Conservation (phyloP, 768 basidiomycete species). For the Leucocoprinus birnbaumii region DNA sequence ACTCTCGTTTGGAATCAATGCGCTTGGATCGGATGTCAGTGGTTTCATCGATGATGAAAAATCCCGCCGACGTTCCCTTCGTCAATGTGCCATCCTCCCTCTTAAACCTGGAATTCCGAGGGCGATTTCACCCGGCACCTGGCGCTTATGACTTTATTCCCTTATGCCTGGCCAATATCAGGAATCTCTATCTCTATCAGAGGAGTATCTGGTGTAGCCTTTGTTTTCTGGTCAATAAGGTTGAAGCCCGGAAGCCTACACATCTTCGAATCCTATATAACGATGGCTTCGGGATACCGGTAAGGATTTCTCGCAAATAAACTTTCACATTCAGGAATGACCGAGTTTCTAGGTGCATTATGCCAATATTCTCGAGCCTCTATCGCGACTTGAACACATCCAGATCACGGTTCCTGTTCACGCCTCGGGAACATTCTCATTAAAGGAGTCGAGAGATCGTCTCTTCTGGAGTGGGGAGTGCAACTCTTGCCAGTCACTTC, state of each 20-base stretch:
- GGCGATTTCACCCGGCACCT: neutral
- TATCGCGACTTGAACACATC: neutral
- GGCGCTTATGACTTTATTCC: neutral
- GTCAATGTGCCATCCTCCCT: neutral
- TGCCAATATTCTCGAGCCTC: neutral
- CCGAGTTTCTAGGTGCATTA: slow-evolving; percentile 12
- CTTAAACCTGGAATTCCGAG: neutral
- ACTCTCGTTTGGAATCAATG: neutral
- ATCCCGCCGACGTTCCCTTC: neutral
- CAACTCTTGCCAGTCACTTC: slow-evolving; percentile 1
- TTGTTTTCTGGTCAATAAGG: neutral
- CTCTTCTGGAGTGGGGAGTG: slow-evolving; percentile 11
- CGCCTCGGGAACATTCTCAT: neutral
- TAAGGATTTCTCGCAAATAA: too few relatives aligned
- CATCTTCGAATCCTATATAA: neutral
- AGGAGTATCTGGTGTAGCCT: slow-evolving; percentile 6
- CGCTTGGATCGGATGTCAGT: slow-evolving; percentile 3
- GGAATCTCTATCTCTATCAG: neutral
- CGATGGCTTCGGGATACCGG: slow-evolving; percentile 4
- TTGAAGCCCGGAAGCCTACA: neutral
- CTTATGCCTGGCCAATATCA: neutral
- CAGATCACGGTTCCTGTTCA: neutral
- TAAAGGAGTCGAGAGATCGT: neutral
- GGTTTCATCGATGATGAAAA: neutral
- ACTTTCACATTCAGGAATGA: too few relatives aligned